Percentiles rank a stretch among this genome's conserved stretches.
phyloP scores from a whole-genome alignment of 2,329 filamentous ascomycete species.

The Cladophialophora carrionii region DNA sequence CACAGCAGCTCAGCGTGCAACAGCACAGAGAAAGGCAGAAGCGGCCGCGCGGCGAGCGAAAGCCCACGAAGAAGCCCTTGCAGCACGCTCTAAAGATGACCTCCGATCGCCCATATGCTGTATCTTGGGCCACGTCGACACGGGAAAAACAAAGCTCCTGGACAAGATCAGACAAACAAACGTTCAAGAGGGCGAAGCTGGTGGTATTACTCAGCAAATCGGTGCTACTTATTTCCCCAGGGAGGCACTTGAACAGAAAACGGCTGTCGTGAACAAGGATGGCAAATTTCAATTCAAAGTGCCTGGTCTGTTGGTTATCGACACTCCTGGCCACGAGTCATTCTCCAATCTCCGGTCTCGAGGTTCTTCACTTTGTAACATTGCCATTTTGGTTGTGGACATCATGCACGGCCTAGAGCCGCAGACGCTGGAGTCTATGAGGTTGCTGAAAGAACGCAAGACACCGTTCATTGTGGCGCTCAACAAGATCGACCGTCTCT shows the following conservation, averaged over 20 bases:
- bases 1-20: conserved; percentile 69
- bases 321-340: conserved; percentile 99
- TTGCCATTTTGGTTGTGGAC: conserved; percentile 97
- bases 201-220: conserved; percentile 99
- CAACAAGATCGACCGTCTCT: conserved; percentile 99
- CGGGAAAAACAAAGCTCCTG: conserved; percentile 97
- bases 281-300: conserved; percentile 94
- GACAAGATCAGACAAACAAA: conserved; percentile 99
- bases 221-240: conserved; percentile 99
- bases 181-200: conserved; percentile 97
- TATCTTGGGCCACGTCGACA: conserved; percentile 99
- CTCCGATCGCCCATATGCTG: conserved; percentile 97
- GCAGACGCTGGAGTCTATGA: conserved; percentile 97
- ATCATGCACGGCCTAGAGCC: conserved; percentile 99
- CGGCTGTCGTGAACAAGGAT: conserved; percentile 87
- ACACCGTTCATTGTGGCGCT: conserved; percentile 98
- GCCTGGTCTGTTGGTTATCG: conserved; percentile 92
- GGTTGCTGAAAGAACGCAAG: conserved; percentile 84
- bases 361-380: conserved; percentile 98
- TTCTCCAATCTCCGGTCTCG: conserved; percentile 97
- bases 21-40: conserved; percentile 80
- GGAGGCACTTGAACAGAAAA: conserved; percentile 90
- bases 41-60: conserved; percentile 85
- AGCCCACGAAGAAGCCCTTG: conserved; percentile 87
- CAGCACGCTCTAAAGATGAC: conserved; percentile 89